Base-by-base conservation (phyloP, 306 rosid species). In the Senna siamea region DNA sequence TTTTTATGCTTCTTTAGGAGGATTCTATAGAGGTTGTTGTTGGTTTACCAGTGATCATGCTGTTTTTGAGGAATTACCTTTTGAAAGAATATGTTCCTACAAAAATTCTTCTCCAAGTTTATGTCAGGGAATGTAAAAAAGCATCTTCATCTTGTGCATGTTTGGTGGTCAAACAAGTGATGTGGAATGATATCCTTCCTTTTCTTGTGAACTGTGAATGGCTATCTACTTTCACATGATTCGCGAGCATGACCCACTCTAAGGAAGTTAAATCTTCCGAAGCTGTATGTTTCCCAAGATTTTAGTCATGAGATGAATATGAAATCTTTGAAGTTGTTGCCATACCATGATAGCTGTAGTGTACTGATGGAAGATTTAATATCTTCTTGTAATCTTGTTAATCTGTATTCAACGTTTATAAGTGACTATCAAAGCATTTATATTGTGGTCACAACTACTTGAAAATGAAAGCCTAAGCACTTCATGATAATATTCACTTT, bases 221-320 rank as follows among this genome's bases (percentile, higher is more conserved):
- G 22, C 64, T 35, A 17, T 66, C 46, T 18, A 52, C 52, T 48
- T 82, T 75, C 70, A 57, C 46, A 7, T 51, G 47, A 41, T 69
- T 57, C 68, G 60, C 57, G 80, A 38, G 47, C 77, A 65, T 58
- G 46, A 11, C 28, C 66, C 75, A 62, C 41, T 44, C 69, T 47
- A 18, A 18, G 72, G 52, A 48, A 48, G 62, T 50, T 22, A 66
- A 71, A 72, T 43, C 38, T 60, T 72, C 34, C 9, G 26, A 5
- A 34, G 17, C 43, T 51, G 51, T 37, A 41, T 30, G 14, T 54
- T 76, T 7, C n/a, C 18, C 18, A 12, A 48, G 23, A 23, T 52
- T 46, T 6, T 13, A 44, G 51, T 67, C 58, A 67, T 30, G 66
- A 71, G 20, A 30, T 78, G 52, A 57, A 53, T 30, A 26, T 44